Evolutionary conservation across 441 rosid species (phyloP).

Genomic region (Populus hybrid): DNA sequence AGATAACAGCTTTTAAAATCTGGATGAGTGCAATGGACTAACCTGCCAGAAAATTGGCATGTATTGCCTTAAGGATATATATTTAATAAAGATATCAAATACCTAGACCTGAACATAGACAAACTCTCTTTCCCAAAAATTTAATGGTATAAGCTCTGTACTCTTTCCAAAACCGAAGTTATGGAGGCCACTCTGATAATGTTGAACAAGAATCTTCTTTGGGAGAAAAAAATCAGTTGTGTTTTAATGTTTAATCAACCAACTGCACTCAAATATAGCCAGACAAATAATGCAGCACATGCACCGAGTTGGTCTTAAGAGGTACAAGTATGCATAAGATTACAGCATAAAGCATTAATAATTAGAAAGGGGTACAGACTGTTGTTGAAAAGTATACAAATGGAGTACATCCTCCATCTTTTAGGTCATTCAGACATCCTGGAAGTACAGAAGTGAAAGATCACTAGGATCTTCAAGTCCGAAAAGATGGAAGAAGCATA

Average conservation of each 20-base stretch:
- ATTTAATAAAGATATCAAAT: neutral
- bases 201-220: neutral
- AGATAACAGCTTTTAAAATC: neutral
- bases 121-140: neutral
- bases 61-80: neutral
- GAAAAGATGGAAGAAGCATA: slow-evolving; percentile 3
- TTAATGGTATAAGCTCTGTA: neutral
- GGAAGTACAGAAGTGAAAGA: slow-evolving; percentile 21
- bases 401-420: slow-evolving; percentile 26
- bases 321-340: neutral
- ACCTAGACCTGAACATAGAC: neutral
- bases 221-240: neutral
- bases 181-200: neutral
- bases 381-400: slow-evolving; percentile 28
- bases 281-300: neutral
- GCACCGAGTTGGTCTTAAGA: neutral
- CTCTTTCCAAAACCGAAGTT: neutral
- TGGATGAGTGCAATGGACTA: neutral
- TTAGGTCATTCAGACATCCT: slow-evolving; percentile 30
- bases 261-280: neutral
- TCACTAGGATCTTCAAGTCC: slow-evolving; percentile 25
- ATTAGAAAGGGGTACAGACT: slow-evolving; percentile 21
- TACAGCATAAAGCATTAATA: slow-evolving; percentile 13
- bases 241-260: neutral
- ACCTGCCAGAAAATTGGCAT: neutral